These are phyloP conservation scores for Collybiopsis luxurians DNA, from an alignment of 768 basidiomycete genomes.

Conservation along the genomic window DNA sequence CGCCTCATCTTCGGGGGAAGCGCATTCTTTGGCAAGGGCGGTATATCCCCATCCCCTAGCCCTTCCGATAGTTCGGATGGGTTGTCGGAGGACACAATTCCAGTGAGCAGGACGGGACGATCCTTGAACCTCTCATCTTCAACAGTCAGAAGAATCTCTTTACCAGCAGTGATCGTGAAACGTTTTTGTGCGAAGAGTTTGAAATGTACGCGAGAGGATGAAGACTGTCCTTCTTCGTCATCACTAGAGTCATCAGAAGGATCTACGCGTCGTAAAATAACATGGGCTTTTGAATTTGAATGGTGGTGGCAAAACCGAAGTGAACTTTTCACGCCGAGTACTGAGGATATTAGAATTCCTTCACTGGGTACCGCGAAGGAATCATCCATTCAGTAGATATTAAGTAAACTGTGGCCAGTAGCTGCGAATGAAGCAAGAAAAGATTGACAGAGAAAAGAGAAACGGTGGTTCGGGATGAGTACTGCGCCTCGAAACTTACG, in stretches of 20 bases:
- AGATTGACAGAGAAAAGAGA: no score
- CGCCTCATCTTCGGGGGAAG: constrained; percentile 67
- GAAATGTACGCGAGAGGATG: constrained; percentile 46
- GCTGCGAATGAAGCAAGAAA: no score
- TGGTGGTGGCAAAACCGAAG: constrained; percentile 69
- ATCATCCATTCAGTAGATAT: not conserved
- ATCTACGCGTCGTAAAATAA: constrained; percentile 62
- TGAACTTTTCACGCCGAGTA: constrained; percentile 59
- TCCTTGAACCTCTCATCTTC: constrained; percentile 55
- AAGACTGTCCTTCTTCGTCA: constrained; percentile 27
- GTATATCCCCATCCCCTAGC: constrained; percentile 33
- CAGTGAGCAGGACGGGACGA: constrained; percentile 57
- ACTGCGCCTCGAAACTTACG: no score
- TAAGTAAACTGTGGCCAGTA: no score
- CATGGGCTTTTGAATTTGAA: constrained; percentile 65
- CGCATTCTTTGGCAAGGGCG: constrained; percentile 26
- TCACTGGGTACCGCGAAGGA: not conserved
- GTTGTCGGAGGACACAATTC: constrained; percentile 36
- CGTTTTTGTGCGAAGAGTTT: constrained; percentile 67
- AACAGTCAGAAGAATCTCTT: constrained; percentile 64
- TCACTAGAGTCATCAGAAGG: constrained; percentile 42
- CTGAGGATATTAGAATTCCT: constrained; percentile 35
- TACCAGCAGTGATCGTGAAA: constrained; percentile 68
- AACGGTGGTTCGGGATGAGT: no score
- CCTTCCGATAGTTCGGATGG: constrained; percentile 38